phyloP scores from a whole-genome alignment of 306 rosid species.

The Acacia melanoxylon region DNA sequence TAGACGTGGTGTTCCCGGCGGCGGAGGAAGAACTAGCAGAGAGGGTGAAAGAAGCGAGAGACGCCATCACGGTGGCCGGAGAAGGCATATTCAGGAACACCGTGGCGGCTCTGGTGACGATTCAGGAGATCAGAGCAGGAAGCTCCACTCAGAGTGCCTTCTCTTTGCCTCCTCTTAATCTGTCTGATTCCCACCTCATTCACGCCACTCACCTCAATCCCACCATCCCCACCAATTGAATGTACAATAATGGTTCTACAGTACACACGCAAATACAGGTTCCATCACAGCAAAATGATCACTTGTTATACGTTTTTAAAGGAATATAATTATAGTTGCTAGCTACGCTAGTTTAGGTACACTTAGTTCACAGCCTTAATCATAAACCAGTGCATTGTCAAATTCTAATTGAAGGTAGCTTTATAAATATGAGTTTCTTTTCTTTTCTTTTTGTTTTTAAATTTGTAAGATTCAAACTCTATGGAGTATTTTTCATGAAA shows the following conservation, averaged over 20 bases:
- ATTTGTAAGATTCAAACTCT: no score
- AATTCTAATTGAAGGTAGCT: no score
- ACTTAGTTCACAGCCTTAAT: no score
- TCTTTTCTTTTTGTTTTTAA: no score
- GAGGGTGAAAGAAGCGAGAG: conserved; percentile 40
- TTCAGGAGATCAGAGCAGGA: conserved; percentile 78
- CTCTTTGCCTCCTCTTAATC: conserved; percentile 83
- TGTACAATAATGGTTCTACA: not conserved
- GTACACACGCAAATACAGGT: not conserved
- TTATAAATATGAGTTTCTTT: no score
- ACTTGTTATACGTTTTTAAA: no score
- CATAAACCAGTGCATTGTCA: no score
- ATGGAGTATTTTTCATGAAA: no score
- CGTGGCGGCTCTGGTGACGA: conserved; percentile 71
- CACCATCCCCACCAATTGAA: conserved; percentile 51
- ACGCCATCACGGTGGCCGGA: conserved; percentile 49
- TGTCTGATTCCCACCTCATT: conserved; percentile 67
- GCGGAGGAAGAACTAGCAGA: conserved; percentile 43
- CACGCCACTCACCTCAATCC: conserved; percentile 60
- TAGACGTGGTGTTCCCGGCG: conserved; percentile 69
- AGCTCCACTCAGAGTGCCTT: conserved; percentile 78
- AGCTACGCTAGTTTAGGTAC: no score
- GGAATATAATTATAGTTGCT: no score
- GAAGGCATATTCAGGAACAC: conserved; percentile 88
- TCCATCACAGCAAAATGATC: not conserved